Evolutionary conservation across 192 early-diverging fungal genomes (phyloP), one percentile per base, ranked within the genome.

Genomic region (Linnemannia schmuckeri): DNA sequence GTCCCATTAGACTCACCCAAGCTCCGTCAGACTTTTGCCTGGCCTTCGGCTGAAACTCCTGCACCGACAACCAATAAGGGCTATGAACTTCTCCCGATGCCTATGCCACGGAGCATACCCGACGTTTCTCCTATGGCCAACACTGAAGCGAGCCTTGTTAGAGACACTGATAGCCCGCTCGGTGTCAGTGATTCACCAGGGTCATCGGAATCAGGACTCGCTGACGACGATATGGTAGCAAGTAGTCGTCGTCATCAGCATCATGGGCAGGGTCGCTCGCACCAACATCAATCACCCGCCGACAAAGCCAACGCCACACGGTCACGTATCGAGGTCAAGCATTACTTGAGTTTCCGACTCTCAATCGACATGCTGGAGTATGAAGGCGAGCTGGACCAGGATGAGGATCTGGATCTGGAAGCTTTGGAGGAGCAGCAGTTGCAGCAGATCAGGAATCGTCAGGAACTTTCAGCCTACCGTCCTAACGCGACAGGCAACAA

Each of bases 301-400:
- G 70, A 49, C 6, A 72, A 72, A 27, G 52, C 49, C 35, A 54
- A 24, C 15, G 44, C 76, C 3, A 55, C 18, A 17, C 75, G 70
- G 63, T 40, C 84, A 18, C 78, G 79, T 1, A 86, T 86, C 44
- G 84, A 86, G 22, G 79, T 86, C 22, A 86, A 81, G 24, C 84
- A 86, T 22, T 86, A 86, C 57, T 71, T 86, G 13, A 86, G 74
- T 38, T 55, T 86, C 57, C 74, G 84, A 4, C 63, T 86, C 1
- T 86, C 84, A 3, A 80, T 86, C 35, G 84, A 86, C 33, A 68
- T 86, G 75, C 57, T 86, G 5, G 84, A 86, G 42, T 81, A 70
- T 44, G 84, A 86, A 69, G 79, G 79, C 2, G 84, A 81, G 24
- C 22, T 72, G 5, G 78, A 85, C 3, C 63, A 81, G 15, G 79